Conservation (phyloP, 108 stramenopile genomes). For the Cyclotella cryptica region DNA sequence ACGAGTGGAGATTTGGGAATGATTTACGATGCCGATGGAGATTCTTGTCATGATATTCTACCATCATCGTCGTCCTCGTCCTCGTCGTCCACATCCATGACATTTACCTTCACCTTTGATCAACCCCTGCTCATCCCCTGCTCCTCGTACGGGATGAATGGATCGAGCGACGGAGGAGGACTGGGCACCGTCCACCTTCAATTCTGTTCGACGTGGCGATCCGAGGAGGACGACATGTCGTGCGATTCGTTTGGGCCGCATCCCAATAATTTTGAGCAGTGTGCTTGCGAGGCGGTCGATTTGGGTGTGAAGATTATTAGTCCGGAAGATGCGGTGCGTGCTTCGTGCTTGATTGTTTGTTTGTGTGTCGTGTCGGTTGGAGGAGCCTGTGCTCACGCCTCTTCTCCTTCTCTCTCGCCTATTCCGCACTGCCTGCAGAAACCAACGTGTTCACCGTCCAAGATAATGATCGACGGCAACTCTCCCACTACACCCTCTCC, state of each 20-base stretch:
- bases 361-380: background rate
- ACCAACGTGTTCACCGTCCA: slow-evolving; percentile 5
- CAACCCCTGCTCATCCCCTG: background rate
- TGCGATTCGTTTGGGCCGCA: slow-evolving; percentile 11
- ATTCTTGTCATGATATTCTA: slow-evolving; percentile 9
- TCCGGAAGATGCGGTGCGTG: slow-evolving; percentile 7
- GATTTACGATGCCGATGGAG: slow-evolving; percentile 15
- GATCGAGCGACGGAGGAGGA: background rate
- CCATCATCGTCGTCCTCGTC: background rate
- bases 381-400: background rate
- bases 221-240: background rate
- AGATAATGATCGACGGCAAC: background rate
- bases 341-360: no score
- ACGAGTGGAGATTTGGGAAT: background rate
- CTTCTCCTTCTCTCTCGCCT: background rate
- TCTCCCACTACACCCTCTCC: background rate
- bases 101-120: background rate
- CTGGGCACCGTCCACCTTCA: slow-evolving; percentile 2
- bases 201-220: slow-evolving; percentile 13
- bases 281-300: slow-evolving; percentile 26
- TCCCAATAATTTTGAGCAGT: slow-evolving; percentile 7
- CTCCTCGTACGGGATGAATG: background rate
- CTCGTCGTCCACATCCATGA: background rate
- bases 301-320: slow-evolving; percentile 24
- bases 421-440: slow-evolving; percentile 2